Evolutionary conservation across 2,329 filamentous ascomycete species (phyloP).

Genomic region (Aspergillus ochraceoroseus): DNA sequence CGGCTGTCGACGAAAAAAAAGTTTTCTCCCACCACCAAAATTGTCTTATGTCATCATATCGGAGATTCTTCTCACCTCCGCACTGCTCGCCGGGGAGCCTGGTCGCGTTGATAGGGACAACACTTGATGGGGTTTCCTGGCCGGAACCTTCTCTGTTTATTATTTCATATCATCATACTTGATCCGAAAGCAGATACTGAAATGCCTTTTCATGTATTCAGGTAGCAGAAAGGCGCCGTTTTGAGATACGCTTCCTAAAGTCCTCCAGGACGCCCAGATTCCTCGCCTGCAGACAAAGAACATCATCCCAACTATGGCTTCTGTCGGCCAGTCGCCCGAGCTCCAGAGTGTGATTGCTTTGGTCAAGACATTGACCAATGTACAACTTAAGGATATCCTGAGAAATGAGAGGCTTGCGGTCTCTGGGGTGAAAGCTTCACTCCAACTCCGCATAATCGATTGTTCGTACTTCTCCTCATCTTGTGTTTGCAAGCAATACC

Average conservation of each 20-base stretch:
- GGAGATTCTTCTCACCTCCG: slow-evolving; percentile 23
- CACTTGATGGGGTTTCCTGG: not conserved
- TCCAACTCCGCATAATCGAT: slow-evolving; percentile 71
- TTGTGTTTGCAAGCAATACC: not conserved
- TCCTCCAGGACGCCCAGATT: slow-evolving; percentile 10
- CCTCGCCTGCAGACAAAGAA: not conserved
- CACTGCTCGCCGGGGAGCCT: slow-evolving; percentile 9
- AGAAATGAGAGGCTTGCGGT: slow-evolving; percentile 67
- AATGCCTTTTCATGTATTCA: slow-evolving; percentile 28
- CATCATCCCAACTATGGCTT: slow-evolving; percentile 31
- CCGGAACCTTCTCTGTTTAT: not conserved
- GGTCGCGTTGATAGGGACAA: slow-evolving; percentile 1
- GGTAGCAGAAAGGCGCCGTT: slow-evolving; percentile 20
- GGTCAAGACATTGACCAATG: slow-evolving; percentile 55
- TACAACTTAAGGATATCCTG: slow-evolving; percentile 71
- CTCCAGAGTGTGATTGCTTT: slow-evolving; percentile 41
- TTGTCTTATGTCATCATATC: slow-evolving; percentile 35
- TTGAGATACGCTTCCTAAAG: slow-evolving; percentile 24
- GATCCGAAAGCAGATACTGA: slow-evolving; percentile 19
- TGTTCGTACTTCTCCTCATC: slow-evolving; percentile 56
- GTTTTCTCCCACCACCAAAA: slow-evolving; percentile 1
- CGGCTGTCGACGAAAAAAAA: slow-evolving; percentile 3
- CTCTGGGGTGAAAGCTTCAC: slow-evolving; percentile 76
- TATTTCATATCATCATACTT: not conserved
- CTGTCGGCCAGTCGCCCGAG: slow-evolving; percentile 40